A percentile compares a stretch with the other conserved stretches of the same genome.
Evolutionary conservation across 2,329 filamentous ascomycete genomes (phyloP).

Genomic region (Diplodia corticola): DNA sequence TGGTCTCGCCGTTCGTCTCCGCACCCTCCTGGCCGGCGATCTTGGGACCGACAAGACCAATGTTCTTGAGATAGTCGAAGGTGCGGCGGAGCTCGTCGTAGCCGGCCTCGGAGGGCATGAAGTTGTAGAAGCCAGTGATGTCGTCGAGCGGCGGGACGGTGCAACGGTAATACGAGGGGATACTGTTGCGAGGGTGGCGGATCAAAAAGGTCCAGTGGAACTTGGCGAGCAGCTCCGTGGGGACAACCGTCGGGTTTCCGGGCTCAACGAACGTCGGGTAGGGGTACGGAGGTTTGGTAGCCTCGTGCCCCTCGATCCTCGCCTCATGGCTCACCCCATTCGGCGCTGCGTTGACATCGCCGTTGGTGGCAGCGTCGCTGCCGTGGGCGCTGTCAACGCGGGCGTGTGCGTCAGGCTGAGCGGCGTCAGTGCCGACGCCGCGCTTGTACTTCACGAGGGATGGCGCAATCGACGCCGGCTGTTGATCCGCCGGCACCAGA

Average conservation of each 20-base stretch:
- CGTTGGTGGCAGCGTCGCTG: constrained; percentile 28
- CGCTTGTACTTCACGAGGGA: constrained; percentile 66
- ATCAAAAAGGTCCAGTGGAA: constrained; percentile 98
- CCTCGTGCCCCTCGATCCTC: constrained; percentile 20
- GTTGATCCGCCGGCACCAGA: constrained; percentile 71
- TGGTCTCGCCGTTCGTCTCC: constrained; percentile 4
- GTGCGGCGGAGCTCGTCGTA: constrained; percentile 84
- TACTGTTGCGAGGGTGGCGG: constrained; percentile 86
- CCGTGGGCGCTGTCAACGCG: constrained; percentile 34
- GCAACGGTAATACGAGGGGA: constrained; percentile 94
- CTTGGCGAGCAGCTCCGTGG: constrained; percentile 67
- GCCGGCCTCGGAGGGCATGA: constrained; percentile 84
- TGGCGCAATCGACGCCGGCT: constrained; percentile 70
- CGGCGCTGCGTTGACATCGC: constrained; percentile 30
- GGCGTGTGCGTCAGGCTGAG: constrained; percentile 26
- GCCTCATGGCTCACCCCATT: constrained; percentile 35
- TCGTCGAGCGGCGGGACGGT: constrained; percentile 82
- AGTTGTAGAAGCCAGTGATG: constrained; percentile 81
- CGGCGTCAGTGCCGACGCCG: constrained; percentile 58
- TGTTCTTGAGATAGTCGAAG: constrained; percentile 77
- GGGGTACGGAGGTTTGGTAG: constrained; percentile 52
- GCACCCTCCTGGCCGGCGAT: constrained; percentile 50
- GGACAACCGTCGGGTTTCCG: constrained; percentile 83
- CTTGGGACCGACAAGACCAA: constrained; percentile 69
- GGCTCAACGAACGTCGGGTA: constrained; percentile 61